Evolutionary conservation across 2,329 filamentous ascomycete genomes (phyloP), one percentile per base, ranked within the genome.

Genomic region (Blastomyces parvus): DNA sequence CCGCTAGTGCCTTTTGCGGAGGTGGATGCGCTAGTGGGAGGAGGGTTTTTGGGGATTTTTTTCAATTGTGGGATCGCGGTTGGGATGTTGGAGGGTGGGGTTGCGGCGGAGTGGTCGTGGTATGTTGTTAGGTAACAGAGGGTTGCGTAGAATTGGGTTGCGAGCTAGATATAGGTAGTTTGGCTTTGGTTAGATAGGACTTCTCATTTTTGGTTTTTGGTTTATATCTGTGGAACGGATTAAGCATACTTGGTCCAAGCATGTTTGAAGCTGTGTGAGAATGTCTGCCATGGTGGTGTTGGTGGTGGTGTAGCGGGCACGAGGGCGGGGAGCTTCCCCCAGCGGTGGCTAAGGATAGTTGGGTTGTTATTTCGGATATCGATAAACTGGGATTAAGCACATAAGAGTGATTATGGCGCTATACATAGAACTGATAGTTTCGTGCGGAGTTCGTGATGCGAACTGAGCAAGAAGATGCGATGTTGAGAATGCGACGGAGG

Each of bases 61-160:
- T 76, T 74, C 50, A 78, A 73, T 44, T 72, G 69, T 1, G 74
- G 77, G 38, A 73, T 74, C 62, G 72, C 71, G 65, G 70, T 66
- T 56, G 69, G 70, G 65, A 72, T 69, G 63, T 70, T 69, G 53
- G 66, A 66, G 19, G 73, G 75, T 42, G 68, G 70, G 14, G 64
- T 74, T 38, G 73, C 76, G 62, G 73, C 74, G 53, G 73, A 77
- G 68, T 75, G 76, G 70, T 77, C 78, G 70, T 77, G 78, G 71
- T 78, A 80, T 63, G 73, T 77, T 62, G 71, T 76, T 63, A 81
- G 73, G 69, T 81, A 81, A 71, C 77, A 76, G 63, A 81, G 72
- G 40, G 79, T 80, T 62, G 79, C 78, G 71, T 80, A 81, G 76
- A 80, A 80, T 74, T 81, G 79, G 58, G 78, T 81, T 69, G 78